These are phyloP conservation scores for Polytrichum commune DNA, from an alignment of 225 moss, liverwort and hornwort genomes.

Conservation along the genomic window DNA sequence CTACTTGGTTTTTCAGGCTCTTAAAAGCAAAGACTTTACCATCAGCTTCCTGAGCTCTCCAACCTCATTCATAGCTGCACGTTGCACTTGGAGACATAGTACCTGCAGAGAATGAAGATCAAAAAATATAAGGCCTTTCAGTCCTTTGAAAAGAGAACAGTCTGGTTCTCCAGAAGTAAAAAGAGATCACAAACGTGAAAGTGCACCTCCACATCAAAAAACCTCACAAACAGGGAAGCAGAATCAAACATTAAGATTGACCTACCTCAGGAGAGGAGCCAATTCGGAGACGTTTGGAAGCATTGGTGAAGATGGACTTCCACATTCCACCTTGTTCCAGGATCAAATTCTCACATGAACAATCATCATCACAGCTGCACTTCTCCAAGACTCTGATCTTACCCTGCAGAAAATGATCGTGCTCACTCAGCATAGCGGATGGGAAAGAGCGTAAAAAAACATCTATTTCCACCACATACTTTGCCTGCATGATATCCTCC, in stretches of 20 bases:
- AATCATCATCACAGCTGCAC: conserved; percentile 86
- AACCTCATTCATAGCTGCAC: conserved; percentile 57
- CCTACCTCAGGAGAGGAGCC: conserved; percentile 84
- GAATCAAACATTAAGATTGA: neutral
- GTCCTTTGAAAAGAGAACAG: neutral
- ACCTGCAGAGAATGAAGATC: conserved; percentile 35
- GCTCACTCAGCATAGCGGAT: too few relatives aligned
- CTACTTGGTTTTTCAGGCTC: neutral
- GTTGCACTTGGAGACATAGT: conserved; percentile 90
- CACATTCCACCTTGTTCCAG: conserved; percentile 67
- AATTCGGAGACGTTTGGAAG: conserved; percentile 76
- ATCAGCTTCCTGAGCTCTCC: conserved; percentile 77
- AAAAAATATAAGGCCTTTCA: neutral
- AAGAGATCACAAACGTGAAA: too few relatives aligned
- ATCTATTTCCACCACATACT: too few relatives aligned
- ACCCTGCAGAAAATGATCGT: conserved; percentile 27
- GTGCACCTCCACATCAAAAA: neutral
- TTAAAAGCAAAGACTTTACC: conserved; percentile 39
- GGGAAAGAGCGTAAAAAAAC: too few relatives aligned
- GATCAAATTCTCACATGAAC: conserved; percentile 69
- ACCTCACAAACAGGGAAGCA: neutral
- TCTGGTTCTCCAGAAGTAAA: neutral
- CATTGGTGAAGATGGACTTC: conserved; percentile 70
- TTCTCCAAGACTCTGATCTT: conserved; percentile 58
- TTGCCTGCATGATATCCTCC: too few relatives aligned